phyloP scores from a whole-genome alignment of 129 eudicot genomes.

The Arctium lappa region DNA sequence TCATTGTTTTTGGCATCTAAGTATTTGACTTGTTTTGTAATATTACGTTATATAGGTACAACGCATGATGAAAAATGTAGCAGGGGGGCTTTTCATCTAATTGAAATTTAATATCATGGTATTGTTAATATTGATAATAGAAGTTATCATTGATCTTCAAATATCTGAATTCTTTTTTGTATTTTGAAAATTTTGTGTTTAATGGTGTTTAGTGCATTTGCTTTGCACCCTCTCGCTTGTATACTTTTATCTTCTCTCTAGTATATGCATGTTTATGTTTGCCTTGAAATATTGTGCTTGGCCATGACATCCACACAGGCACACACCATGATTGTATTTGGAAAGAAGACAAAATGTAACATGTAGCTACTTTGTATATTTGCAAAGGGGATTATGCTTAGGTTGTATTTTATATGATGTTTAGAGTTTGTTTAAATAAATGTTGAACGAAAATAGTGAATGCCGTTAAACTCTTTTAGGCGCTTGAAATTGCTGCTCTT shows the following conservation, averaged over 20 bases:
- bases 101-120: background rate
- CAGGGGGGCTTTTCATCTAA: conserved; percentile 59
- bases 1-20: background rate
- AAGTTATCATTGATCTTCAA: background rate
- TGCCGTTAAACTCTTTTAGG: too few species aligned
- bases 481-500: too few species aligned
- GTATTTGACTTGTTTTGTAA: background rate
- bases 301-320: too few species aligned
- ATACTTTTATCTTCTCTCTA: background rate
- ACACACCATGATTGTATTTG: background rate
- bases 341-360: too few species aligned
- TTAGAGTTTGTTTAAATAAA: background rate
- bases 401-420: background rate
- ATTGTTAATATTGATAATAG: conserved; percentile 7
- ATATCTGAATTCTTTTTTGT: background rate
- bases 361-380: background rate
- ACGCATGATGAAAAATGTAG: conserved; percentile 59
- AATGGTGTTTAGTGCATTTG: background rate
- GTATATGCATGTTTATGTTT: background rate
- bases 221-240: background rate
- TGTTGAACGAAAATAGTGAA: background rate
- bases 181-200: background rate
- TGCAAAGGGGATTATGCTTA: background rate
- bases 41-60: conserved; percentile 49
- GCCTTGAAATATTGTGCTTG: background rate